Evolutionary conservation across 2,329 filamentous ascomycete species (phyloP).

Genomic region (Colletotrichum cordylinicola): DNA sequence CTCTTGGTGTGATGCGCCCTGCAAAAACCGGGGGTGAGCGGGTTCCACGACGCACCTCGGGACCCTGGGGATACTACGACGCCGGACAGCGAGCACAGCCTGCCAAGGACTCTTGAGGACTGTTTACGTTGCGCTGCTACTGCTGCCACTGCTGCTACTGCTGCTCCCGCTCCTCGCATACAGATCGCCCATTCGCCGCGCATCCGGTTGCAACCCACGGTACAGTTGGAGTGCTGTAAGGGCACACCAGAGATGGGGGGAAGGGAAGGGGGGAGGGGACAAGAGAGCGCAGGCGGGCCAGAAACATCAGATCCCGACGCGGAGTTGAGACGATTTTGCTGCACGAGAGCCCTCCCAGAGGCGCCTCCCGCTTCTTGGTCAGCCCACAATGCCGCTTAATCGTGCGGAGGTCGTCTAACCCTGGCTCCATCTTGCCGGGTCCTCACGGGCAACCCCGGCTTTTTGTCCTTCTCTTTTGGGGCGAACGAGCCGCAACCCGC

Average conservation of each 20-base stretch:
- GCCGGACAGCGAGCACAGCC: not conserved
- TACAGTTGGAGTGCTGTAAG: not conserved
- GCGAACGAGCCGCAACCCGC: not conserved
- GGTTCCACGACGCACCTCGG: not conserved
- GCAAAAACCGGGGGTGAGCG: not conserved
- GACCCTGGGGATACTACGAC: not conserved
- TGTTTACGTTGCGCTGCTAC: not conserved
- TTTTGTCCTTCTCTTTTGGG: not conserved
- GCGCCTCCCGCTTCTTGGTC: slow-evolving; percentile 19
- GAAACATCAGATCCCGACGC: slow-evolving; percentile 8
- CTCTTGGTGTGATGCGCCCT: not conserved
- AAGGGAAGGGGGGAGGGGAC: not conserved
- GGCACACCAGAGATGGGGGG: not conserved
- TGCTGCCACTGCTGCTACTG: not conserved
- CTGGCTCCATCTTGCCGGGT: slow-evolving; percentile 16
- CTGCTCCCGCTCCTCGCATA: slow-evolving; percentile 7
- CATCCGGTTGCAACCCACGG: slow-evolving; percentile 8
- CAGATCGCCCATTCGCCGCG: slow-evolving; percentile 16
- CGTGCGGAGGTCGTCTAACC: slow-evolving; percentile 12
- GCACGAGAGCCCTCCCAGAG: not conserved
- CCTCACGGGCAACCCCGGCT: not conserved
- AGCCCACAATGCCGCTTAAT: slow-evolving; percentile 19
- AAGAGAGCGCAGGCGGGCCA: not conserved
- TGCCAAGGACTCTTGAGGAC: not conserved
- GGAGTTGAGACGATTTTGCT: slow-evolving; percentile 17